Percentiles rank a stretch among this genome's conserved stretches.
Conservation (phyloP, 2,329 filamentous ascomycete genomes). For the Aureobasidium sp. region DNA sequence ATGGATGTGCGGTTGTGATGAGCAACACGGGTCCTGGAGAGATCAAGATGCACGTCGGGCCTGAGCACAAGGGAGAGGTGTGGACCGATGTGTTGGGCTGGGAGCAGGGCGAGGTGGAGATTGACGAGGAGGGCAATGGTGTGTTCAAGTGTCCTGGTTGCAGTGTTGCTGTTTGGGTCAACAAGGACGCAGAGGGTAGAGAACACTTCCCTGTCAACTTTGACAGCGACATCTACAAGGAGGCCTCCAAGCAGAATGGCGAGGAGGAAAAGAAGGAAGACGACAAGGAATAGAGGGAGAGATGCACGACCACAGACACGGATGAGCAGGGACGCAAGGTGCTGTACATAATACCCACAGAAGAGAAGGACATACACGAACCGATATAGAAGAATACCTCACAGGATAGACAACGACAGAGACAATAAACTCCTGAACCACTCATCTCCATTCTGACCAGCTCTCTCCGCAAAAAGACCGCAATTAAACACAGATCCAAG, state of each 20-base stretch:
- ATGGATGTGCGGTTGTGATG: conserved; percentile 44
- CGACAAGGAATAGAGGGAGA: background rate
- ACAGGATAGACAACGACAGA: background rate
- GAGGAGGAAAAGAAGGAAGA: background rate
- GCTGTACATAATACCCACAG: background rate
- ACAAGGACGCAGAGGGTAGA: conserved; percentile 46
- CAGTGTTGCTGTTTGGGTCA: conserved; percentile 55
- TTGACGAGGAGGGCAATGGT: conserved; percentile 51
- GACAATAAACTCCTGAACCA: background rate
- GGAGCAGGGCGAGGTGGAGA: conserved; percentile 46
- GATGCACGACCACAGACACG: background rate
- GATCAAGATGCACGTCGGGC: conserved; percentile 55
- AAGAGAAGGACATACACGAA: background rate
- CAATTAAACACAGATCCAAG: background rate
- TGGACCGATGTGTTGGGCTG: conserved; percentile 58
- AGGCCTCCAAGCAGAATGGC: conserved; percentile 2
- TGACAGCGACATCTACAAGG: conserved; percentile 18
- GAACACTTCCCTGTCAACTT: conserved; percentile 33
- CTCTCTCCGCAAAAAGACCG: background rate
- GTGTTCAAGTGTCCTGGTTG: conserved; percentile 45
- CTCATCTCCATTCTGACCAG: too few species aligned
- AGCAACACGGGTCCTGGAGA: conserved; percentile 23
- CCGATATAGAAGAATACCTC: background rate
- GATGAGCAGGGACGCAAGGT: background rate
- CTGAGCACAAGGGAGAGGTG: conserved; percentile 39